These are phyloP conservation scores for Cladosporium sp. DNA, from an alignment of 2,329 filamentous ascomycete genomes.

Conservation along the genomic window DNA sequence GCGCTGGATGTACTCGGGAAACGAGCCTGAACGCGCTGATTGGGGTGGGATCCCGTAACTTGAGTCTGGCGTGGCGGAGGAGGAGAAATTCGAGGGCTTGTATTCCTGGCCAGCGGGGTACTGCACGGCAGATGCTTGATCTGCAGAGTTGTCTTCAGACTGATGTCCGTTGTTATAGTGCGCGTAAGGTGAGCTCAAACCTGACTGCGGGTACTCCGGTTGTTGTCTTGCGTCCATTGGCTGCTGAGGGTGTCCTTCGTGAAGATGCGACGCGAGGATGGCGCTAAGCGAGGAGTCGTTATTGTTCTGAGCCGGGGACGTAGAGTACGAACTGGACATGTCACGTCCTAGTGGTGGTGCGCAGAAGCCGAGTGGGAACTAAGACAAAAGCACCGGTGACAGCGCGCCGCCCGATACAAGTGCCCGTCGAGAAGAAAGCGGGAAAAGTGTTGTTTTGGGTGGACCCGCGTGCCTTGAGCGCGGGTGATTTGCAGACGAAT, in stretches of 20 bases:
- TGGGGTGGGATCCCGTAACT: constrained; percentile 73
- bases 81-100: constrained; percentile 66
- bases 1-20: constrained; percentile 83
- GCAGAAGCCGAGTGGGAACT: constrained; percentile 25
- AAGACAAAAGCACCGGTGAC: constrained; percentile 30
- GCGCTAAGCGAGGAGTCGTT: constrained; percentile 39
- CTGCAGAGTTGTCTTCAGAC: constrained; percentile 83
- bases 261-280: constrained; percentile 36
- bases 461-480: constrained; percentile 36
- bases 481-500: constrained; percentile 47
- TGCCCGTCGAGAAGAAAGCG: constrained; percentile 28
- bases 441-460: constrained; percentile 32
- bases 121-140: constrained; percentile 89
- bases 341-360: constrained; percentile 31
- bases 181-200: constrained; percentile 52
- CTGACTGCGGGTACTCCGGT: constrained; percentile 47
- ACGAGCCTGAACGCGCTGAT: constrained; percentile 74
- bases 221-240: constrained; percentile 53
- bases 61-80: constrained; percentile 73
- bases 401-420: constrained; percentile 33
- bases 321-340: constrained; percentile 47
- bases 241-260: constrained; percentile 36
- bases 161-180: constrained; percentile 52
- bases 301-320: constrained; percentile 31
- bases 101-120: constrained; percentile 80